Base-by-base conservation (phyloP, 2,329 filamentous ascomycete genomes). In the Trichoderma simmonsii region DNA sequence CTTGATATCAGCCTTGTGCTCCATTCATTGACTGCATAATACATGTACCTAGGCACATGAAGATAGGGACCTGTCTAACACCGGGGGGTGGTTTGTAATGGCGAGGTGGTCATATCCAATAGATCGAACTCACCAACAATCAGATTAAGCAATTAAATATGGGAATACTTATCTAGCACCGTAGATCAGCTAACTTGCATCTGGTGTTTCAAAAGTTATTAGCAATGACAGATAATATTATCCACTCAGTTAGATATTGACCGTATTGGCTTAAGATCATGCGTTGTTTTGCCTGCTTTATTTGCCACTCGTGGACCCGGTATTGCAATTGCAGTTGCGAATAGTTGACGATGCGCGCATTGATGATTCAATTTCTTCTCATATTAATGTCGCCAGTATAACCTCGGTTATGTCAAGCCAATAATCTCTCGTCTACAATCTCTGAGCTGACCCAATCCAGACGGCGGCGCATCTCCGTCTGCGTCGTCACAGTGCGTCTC, bases 381-480 rank as follows among this genome's bases (percentile, higher is more conserved):
- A 14, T 21, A 60, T 30, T 11, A 32, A 21, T 1, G 0, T 21
- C 9, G 15, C 1, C 18, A 21, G 0, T 3, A 56, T 66, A 66
- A 56, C 63, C 63, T 54, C 43, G 63, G 63, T 51, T 66, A 66
- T 66, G 28, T 32, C 48, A 60, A 1, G 26, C 30, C 36, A 48
- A 43, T 28, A 28, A 63, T 43, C 34, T 26, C 32, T 7, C 61
- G 7, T 28, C 21, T 43, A 11, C 15, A 54, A 24, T 9, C n/a
- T 51, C 34, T 28, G 14, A 11, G 28, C 9, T 30, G 21, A 30
- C 24, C 56, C 28, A 32, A 48, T 24, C 7, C 11, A 32, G 9
- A n/a, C 66, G 66, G 56, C 24, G 56, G 66, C 66, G 56, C 66
- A 69, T 60, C 32, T 69, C 66, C 66, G 66, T 51, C 66, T 60